Evolutionary conservation across 768 basidiomycete genomes (phyloP).

Genomic region (Myochromella boudieri): DNA sequence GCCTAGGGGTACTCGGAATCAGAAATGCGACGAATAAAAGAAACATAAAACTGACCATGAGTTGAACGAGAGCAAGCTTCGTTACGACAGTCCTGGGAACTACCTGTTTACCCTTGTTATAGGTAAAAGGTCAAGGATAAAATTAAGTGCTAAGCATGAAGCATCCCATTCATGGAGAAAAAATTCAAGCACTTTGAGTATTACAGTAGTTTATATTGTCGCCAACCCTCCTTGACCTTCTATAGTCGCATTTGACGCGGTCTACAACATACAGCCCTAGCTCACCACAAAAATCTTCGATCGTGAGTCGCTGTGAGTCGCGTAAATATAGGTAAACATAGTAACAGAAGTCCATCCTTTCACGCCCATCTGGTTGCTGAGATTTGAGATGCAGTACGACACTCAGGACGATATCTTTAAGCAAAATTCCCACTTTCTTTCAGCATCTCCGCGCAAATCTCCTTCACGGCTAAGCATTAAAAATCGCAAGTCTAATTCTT

Average conservation of each 20-base stretch:
- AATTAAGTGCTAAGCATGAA: no score
- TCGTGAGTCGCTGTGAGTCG: no score
- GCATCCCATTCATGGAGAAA: no score
- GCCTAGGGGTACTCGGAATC: constrained; percentile 7
- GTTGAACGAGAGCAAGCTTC: background rate
- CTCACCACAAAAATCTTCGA: no score
- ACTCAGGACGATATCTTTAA: constrained; percentile 28
- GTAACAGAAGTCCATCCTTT: constrained; percentile 6
- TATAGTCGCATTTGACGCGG: no score
- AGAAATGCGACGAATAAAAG: background rate
- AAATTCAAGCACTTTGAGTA: no score
- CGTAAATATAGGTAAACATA: constrained; percentile 23
- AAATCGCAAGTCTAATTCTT: constrained; percentile 49
- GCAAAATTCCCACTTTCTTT: constrained; percentile 30
- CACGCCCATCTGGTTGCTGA: background rate
- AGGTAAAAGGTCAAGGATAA: constrained; percentile 1
- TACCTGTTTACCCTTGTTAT: constrained; percentile 13
- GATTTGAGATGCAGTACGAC: constrained; percentile 23
- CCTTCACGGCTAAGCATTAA: constrained; percentile 32
- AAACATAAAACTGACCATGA: constrained; percentile 9
- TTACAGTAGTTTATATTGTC: no score
- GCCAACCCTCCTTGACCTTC: no score
- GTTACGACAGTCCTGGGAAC: background rate
- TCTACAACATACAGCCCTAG: no score
- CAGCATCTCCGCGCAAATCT: constrained; percentile 33